phyloP scores from a whole-genome alignment of 2,329 filamentous ascomycete species.

The Colletotrichum spinosum region DNA sequence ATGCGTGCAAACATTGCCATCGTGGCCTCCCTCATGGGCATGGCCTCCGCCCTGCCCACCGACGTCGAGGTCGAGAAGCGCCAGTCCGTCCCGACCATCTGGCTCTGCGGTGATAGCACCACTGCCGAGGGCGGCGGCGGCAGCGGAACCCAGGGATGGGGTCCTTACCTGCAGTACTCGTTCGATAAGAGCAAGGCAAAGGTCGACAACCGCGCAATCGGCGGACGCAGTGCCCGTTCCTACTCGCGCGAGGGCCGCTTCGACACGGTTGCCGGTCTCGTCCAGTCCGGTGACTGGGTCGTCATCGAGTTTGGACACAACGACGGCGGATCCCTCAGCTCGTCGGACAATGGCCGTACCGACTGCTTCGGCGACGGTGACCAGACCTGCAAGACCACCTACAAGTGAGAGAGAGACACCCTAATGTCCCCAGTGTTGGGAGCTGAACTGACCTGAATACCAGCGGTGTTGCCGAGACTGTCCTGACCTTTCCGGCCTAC shows the following conservation, averaged over 20 bases:
- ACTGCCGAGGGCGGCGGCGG: slow-evolving; percentile 64
- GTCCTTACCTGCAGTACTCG: slow-evolving; percentile 64
- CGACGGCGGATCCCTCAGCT: slow-evolving; percentile 69
- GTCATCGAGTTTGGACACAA: slow-evolving; percentile 81
- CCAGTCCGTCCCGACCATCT: slow-evolving; percentile 53
- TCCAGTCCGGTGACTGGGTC: slow-evolving; percentile 72
- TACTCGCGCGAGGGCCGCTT: slow-evolving; percentile 76
- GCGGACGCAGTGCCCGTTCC: slow-evolving; percentile 73
- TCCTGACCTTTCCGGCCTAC: slow-evolving; percentile 72
- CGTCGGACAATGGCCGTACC: slow-evolving; percentile 70
- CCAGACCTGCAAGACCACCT: slow-evolving; percentile 65
- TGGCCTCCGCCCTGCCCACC: slow-evolving; percentile 36
- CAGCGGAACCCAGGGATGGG: slow-evolving; percentile 68
- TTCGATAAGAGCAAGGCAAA: slow-evolving; percentile 58
- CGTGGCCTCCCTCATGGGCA: slow-evolving; percentile 25
- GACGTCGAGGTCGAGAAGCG: slow-evolving; percentile 28
- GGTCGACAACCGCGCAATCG: slow-evolving; percentile 69
- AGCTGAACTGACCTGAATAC: slow-evolving; percentile 18
- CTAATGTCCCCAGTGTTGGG: not conserved
- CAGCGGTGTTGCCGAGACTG: slow-evolving; percentile 60
- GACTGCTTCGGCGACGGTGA: slow-evolving; percentile 67
- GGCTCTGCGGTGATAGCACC: slow-evolving; percentile 71
- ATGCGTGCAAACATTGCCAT: slow-evolving; percentile 31
- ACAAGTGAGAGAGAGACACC: slow-evolving; percentile 47
- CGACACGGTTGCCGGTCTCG: slow-evolving; percentile 61